phyloP scores from a whole-genome alignment of 768 basidiomycete species.

The Calocybe cyanea region DNA sequence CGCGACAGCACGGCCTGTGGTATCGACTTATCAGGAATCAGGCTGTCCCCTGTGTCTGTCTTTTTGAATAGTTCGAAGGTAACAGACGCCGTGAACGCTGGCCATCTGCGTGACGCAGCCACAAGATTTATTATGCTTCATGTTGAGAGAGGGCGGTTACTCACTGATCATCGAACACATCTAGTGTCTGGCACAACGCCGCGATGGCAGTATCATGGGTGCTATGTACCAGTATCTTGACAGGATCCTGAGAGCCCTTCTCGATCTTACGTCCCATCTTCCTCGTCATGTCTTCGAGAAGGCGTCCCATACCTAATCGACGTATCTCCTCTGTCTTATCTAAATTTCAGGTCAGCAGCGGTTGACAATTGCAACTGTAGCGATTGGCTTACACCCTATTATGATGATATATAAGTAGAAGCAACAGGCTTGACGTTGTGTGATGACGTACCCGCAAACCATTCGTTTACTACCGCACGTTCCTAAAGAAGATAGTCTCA shows the following conservation, averaged over 20 bases:
- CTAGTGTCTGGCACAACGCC: constrained; percentile 58
- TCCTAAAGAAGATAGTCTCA: constrained; percentile 38
- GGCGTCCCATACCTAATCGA: constrained; percentile 71
- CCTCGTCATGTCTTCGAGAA: constrained; percentile 58
- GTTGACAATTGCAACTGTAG: not conserved
- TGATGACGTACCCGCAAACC: constrained; percentile 57
- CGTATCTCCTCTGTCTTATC: constrained; percentile 75
- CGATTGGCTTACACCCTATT: constrained; percentile 36
- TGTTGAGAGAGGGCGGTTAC: constrained; percentile 13
- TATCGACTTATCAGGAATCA: constrained; percentile 14
- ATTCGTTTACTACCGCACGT: constrained; percentile 70
- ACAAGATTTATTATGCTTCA: too few species aligned
- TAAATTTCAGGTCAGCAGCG: constrained; percentile 17
- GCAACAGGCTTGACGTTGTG: constrained; percentile 4
- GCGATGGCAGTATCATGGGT: constrained; percentile 75
- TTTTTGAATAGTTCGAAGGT: constrained; percentile 72
- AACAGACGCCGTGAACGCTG: constrained; percentile 68
- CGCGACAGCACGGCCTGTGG: constrained; percentile 41
- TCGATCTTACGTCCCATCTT: constrained; percentile 61
- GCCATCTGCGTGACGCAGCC: constrained; percentile 53
- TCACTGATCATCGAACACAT: constrained; percentile 69
- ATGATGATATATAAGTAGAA: constrained; percentile 8
- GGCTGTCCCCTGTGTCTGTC: constrained; percentile 2
- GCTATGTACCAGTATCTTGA: constrained; percentile 65
- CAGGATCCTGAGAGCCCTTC: constrained; percentile 39